phyloP scores from a whole-genome alignment of 805 yeast genomes.

The Nakazawaea ambrosiae region DNA sequence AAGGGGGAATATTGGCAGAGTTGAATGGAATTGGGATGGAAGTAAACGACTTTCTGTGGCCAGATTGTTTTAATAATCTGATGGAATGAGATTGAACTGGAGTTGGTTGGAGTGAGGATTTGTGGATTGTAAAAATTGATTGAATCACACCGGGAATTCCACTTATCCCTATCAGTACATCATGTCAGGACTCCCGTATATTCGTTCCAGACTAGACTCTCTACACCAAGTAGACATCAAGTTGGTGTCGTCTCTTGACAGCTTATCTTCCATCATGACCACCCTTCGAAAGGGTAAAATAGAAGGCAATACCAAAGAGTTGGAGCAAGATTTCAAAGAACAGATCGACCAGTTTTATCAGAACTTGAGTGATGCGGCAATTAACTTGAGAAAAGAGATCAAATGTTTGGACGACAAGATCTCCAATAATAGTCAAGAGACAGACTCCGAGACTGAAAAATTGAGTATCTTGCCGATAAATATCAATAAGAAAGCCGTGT shows the following conservation, averaged over 20 bases:
- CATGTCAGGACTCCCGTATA: constrained; percentile 19
- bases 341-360: constrained; percentile 44
- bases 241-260: constrained; percentile 43
- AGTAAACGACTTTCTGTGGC: too few relatives aligned
- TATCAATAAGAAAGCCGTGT: constrained; percentile 64
- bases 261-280: constrained; percentile 39
- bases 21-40: too few relatives aligned
- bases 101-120: too few relatives aligned
- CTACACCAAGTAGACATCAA: constrained; percentile 43
- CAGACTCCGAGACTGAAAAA: not conserved
- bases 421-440: constrained; percentile 37
- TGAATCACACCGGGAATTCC: too few relatives aligned
- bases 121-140: too few relatives aligned
- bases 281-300: constrained; percentile 29
- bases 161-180: too few relatives aligned
- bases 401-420: constrained; percentile 54
- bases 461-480: constrained; percentile 50
- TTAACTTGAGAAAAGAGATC: constrained; percentile 58
- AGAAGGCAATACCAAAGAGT: constrained; percentile 10
- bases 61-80: too few relatives aligned
- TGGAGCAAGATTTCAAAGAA: constrained; percentile 28
- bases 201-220: constrained; percentile 45
- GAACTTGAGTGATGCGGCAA: constrained; percentile 51
- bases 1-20: too few relatives aligned
- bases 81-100: too few relatives aligned